Evolutionary conservation across 768 basidiomycete species (phyloP).

Genomic region (Mycena olivaceomarginata): DNA sequence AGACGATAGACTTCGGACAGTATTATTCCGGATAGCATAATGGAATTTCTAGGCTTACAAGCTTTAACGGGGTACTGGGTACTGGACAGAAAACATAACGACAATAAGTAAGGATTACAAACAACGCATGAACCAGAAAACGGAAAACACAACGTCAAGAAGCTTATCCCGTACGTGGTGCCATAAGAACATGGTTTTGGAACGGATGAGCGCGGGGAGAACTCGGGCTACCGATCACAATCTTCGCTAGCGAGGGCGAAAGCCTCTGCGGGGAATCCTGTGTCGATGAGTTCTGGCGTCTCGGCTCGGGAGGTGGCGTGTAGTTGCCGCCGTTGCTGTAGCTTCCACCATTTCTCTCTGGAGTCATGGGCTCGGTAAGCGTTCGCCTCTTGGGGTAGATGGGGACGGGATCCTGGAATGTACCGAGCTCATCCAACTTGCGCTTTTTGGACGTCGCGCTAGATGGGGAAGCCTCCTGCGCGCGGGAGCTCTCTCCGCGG

Average conservation of each 20-base stretch:
- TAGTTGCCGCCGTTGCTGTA: slow-evolving; percentile 19
- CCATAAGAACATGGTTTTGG: slow-evolving; percentile 33
- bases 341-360: slow-evolving; percentile 25
- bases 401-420: slow-evolving; percentile 41
- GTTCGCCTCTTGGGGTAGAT: slow-evolving; percentile 43
- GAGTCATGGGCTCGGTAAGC: slow-evolving; percentile 19
- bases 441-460: slow-evolving; percentile 39
- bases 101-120: slow-evolving; percentile 28
- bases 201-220: slow-evolving; percentile 35
- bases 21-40: slow-evolving; percentile 39
- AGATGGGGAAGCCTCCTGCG: slow-evolving; percentile 16
- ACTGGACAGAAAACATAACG: slow-evolving; percentile 30
- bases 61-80: slow-evolving; percentile 18
- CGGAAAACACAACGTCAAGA: neutral
- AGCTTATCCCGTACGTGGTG: slow-evolving; percentile 6
- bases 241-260: slow-evolving; percentile 44
- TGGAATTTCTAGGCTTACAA: slow-evolving; percentile 35
- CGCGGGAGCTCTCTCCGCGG: neutral
- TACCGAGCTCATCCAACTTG: slow-evolving; percentile 43
- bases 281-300: slow-evolving; percentile 28
- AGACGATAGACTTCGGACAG: slow-evolving; percentile 45
- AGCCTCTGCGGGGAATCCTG: slow-evolving; percentile 42
- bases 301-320: slow-evolving; percentile 29
- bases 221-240: slow-evolving; percentile 31
- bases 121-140: slow-evolving; percentile 19